phyloP scores from a whole-genome alignment of 768 basidiomycete genomes.

The Kwoniella mangroviensis region DNA sequence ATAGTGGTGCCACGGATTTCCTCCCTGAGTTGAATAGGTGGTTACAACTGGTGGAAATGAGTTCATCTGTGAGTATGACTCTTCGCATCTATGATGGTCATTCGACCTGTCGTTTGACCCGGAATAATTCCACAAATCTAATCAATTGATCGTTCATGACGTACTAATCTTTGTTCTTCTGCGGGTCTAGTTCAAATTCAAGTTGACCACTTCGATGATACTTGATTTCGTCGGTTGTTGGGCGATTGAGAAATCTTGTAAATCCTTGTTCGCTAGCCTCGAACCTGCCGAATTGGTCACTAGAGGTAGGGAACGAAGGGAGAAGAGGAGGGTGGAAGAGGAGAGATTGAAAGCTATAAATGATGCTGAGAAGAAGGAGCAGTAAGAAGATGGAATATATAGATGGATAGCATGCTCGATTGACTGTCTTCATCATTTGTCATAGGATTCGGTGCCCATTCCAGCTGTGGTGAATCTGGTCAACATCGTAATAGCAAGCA shows the following conservation, averaged over 20 bases:
- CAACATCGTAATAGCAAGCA: too few relatives aligned
- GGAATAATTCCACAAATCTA: too few relatives aligned
- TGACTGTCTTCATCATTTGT: too few relatives aligned
- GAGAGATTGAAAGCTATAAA: slow-evolving; percentile 52
- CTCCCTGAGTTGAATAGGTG: slow-evolving; percentile 93
- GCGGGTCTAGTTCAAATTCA: slow-evolving; percentile 89
- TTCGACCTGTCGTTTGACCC: too few relatives aligned
- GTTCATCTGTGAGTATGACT: slow-evolving; percentile 65
- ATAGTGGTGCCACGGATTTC: slow-evolving; percentile 91
- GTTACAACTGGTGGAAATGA: slow-evolving; percentile 96
- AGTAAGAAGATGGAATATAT: slow-evolving; percentile 21
- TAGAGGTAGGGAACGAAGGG: slow-evolving; percentile 77
- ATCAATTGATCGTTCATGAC: too few relatives aligned
- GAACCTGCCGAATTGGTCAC: slow-evolving; percentile 85
- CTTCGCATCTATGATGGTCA: not conserved
- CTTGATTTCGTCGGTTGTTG: slow-evolving; percentile 88
- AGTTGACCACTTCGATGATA: slow-evolving; percentile 78
- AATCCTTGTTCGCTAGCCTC: slow-evolving; percentile 82
- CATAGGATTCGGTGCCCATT: too few relatives aligned
- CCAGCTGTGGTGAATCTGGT: too few relatives aligned
- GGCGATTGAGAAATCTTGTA: slow-evolving; percentile 79
- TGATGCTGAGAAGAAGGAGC: slow-evolving; percentile 40
- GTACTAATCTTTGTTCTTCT: too few relatives aligned
- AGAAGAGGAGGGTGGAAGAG: slow-evolving; percentile 63
- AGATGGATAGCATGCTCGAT: too few relatives aligned